Base-by-base conservation (phyloP, 495 filamentous ascomycete species). In the Tuber indicum region DNA sequence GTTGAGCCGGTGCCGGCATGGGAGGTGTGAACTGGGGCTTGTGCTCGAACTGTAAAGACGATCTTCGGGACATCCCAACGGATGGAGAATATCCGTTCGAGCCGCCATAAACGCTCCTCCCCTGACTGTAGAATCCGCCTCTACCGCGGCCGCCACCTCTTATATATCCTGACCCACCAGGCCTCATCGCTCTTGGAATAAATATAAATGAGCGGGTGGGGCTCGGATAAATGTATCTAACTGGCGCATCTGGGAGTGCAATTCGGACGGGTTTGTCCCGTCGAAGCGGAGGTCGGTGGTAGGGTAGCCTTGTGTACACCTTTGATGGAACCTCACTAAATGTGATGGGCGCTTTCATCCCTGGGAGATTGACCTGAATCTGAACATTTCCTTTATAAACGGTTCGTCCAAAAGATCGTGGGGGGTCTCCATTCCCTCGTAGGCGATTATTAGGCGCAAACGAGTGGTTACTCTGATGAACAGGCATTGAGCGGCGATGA, bases 211-310 rank as follows among this genome's bases (percentile, higher is more conserved):
- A 98, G 75, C 96, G 88, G 74, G 97, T 94, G 72, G 88, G 88
- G 17, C 92, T 90, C 10, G 96, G 96, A 84, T 95, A 97, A 66
- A 98, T 95, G 84, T 97, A 98, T 70, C 92, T 89, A 36, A 93
- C 90, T 72, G 88, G 89, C 26, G 89, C 84, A 36, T 91, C 89
- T 10, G 96, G 96, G 69, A 99, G 87, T 42, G 94, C 97, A 75
- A 99, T 93, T 70, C 96, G 91, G 43, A 98, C 96, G 19, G 96
- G 96, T 82, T 98, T 99, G 84, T 99, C 96, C 70, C 96, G 92
- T 72, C 96, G 92, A 47, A 99, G 88, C 46, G 96, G 96, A 73
- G 96, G 96, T 14, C 96, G 91, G 85, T 98, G 96, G 81, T 97
- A 93, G 76, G 96, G 96, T 46, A 99, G 89, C 76, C 94, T 94